Evolutionary conservation across 2,329 filamentous ascomycete genomes (phyloP), one percentile per base, ranked within the genome.

Genomic region (Calcarisporium arbuscula): DNA sequence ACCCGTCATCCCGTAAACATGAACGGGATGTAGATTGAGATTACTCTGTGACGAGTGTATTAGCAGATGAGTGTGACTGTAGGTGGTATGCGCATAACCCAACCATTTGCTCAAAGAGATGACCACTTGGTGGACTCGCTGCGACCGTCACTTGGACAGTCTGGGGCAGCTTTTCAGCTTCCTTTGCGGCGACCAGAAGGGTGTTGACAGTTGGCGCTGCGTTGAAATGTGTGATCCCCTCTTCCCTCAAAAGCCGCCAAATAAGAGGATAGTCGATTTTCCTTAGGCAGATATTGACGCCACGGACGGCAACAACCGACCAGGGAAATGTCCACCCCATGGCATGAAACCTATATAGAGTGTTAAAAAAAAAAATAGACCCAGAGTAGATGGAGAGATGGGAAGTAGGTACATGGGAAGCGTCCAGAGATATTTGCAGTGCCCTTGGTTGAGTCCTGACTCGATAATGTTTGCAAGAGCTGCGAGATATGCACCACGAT

Each of bases 191-290:
- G 53, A 92, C 95, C 4, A 98, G 75, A 1, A 96, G 65, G 0
- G 90, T 98, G 57, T 96, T 96, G 34, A 98, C 92, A 0, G 92
- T 98, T 1, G 92, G 92, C 1, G 90, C 92, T 1, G 90, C 90
- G 53, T 90, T 94, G 65, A 94, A 96, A 60, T 98, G 92, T 1
- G 88, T 96, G 44, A 98, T 83, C 6, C 76, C 69, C 59, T 96
- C 85, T 34, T 87, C 75, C 52, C 88, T 94, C 21, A 98, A 65
- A 5, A 98, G 64, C 31, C 75, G 74, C 92, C 92, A 98, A 40
- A 98, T 94, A 39, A 90, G 70, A 0, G 85, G 78, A 54, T 98
- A 98, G 61, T 96, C 88, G 45, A 98, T 86, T 66, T 95, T 96
- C 41, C 92, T 77, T 14, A 98, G 68, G 51, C 89, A 95, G 56